Evolutionary conservation across 176 grass and related monocot genomes (phyloP).

Genomic region (Paspalum notatum): DNA sequence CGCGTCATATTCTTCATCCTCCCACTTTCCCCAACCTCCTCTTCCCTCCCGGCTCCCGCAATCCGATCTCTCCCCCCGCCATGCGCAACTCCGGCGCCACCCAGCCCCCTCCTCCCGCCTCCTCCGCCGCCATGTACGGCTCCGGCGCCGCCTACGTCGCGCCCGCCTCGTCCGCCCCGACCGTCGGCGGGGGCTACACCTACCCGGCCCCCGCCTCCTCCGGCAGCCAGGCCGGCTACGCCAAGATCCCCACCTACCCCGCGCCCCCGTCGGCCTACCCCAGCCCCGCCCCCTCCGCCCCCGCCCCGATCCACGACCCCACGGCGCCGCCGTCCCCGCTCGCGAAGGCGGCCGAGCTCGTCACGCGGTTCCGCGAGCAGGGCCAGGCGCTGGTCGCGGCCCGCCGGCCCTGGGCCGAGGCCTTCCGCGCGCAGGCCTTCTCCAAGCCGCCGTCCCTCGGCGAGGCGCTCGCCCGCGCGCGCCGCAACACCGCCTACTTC

Average conservation of each 20-base stretch:
- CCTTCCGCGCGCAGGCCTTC: slow-evolving; percentile 67
- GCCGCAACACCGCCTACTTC: slow-evolving; percentile 87
- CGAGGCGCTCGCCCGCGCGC: slow-evolving; percentile 57
- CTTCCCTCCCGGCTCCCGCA: background rate
- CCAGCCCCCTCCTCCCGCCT: slow-evolving; percentile 1
- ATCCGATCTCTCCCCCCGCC: background rate
- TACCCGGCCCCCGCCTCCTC: slow-evolving; percentile 41
- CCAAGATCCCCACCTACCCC: slow-evolving; percentile 54
- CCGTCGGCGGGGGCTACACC: slow-evolving; percentile 29
- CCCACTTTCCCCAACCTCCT: slow-evolving; percentile 26
- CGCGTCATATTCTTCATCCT: background rate
- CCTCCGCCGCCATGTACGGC: slow-evolving; percentile 45
- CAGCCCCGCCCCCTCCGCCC: background rate
- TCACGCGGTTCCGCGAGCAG: slow-evolving; percentile 71
- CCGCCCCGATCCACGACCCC: slow-evolving; percentile 25
- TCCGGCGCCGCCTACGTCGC: slow-evolving; percentile 19
- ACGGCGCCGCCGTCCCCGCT: slow-evolving; percentile 50
- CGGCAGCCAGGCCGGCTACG: slow-evolving; percentile 23
- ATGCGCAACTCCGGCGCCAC: slow-evolving; percentile 41
- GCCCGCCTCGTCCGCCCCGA: background rate
- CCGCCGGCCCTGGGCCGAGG: slow-evolving; percentile 80
- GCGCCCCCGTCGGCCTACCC: slow-evolving; percentile 52
- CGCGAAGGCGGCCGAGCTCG: slow-evolving; percentile 57
- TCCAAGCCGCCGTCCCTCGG: slow-evolving; percentile 58
- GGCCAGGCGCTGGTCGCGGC: slow-evolving; percentile 68